Base-by-base conservation (phyloP, 2,329 filamentous ascomycete species). In the Scortechinia acanthostroma region DNA sequence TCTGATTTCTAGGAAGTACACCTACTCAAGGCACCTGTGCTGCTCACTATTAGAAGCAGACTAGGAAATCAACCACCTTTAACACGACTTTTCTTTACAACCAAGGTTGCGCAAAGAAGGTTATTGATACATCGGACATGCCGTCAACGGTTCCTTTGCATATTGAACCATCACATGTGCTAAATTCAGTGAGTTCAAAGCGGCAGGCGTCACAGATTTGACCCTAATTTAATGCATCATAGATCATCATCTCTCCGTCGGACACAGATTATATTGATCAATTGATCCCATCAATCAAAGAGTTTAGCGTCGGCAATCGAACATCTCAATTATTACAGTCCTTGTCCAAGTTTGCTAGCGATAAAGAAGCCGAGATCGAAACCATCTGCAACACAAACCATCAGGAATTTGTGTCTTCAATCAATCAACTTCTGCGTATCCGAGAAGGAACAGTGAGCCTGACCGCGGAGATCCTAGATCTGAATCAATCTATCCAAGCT, bases 261-360 rank as follows among this genome's bases (percentile, higher is more conserved):
- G 91, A 97, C 58, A 77, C 85, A 43, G 93, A 98, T 56, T 97
- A 96, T 58, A 81, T 98, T 51, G 93, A 97, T 61, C 91, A 96
- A 59, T 71, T 98, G 43, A 95, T 97, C 42, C 91, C 91, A 6
- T 87, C 94, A 2, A 83, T 98, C 50, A 93, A 90, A 69, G 91
- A 96, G 75, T 90, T 88, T 53, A 81, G 88, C 50, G 74, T 80
- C 55, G 82, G 87, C 46, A 84, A 87, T 58, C 76, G 87, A 56
- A 84, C 83, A 4, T 74, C 73, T 30, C 79, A 83, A 47, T 75
- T 98, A 33, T 79, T 90, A 43, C 84, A 91, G 54, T 86, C 86
- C 49, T 73, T 95, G 46, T 80, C 83, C 42, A 81, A 83, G 53
- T 94, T 95, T 62, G 88, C 91, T 23, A 83, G 85, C 53, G 88